phyloP scores from a whole-genome alignment of 345 rosid species.

The Dipteronia sinensis region DNA sequence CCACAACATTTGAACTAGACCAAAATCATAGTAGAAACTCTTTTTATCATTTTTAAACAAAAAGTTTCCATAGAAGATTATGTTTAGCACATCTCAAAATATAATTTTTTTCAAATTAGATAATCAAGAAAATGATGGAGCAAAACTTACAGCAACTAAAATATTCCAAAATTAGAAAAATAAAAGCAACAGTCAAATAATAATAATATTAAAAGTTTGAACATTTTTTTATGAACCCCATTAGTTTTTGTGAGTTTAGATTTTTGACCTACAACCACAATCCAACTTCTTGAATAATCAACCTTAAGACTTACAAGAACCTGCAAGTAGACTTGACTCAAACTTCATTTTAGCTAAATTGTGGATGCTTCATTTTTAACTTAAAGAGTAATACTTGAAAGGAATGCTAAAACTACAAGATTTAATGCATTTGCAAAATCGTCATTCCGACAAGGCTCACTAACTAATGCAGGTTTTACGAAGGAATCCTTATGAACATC shows the following conservation, averaged over 20 bases:
- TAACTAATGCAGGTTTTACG: not conserved
- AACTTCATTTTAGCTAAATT: not conserved
- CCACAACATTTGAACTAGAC: not conserved
- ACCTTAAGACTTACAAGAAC: not conserved
- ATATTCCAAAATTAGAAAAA: not conserved
- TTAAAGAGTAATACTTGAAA: not conserved
- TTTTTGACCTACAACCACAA: too few species aligned
- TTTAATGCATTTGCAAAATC: not conserved
- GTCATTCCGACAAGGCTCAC: not conserved
- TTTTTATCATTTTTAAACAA: not conserved
- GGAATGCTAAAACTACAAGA: not conserved
- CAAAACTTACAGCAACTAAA: not conserved
- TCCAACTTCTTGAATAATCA: too few species aligned
- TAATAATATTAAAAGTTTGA: not conserved
- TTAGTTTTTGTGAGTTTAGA: too few species aligned
- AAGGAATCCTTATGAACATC: not conserved
- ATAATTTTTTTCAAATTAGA: not conserved
- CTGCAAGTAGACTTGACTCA: not conserved
- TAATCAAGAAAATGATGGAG: not conserved
- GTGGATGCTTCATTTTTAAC: not conserved
- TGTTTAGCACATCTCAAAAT: not conserved
- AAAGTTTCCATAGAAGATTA: too few species aligned
- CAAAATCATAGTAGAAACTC: not conserved
- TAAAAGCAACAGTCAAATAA: not conserved
- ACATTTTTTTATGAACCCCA: not conserved